These are phyloP conservation scores for Marvania coccoides DNA, from an alignment of 139 green algal species.

Conservation along the genomic window DNA sequence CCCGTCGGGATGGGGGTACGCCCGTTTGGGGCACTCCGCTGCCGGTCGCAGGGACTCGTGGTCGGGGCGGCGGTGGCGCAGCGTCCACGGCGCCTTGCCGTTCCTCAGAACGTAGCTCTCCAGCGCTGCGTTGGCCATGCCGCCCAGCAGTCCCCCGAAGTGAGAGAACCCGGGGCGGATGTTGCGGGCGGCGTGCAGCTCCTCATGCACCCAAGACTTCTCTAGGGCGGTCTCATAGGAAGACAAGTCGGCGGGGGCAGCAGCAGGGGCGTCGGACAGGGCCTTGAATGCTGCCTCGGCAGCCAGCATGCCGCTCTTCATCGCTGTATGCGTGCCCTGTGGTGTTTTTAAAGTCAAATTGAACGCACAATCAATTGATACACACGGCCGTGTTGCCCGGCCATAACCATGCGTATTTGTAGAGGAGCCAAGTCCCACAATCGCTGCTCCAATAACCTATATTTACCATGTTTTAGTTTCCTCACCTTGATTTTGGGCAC, in stretches of 20 bases:
- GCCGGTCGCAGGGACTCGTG: conserved; percentile 53
- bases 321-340: conserved; percentile 84
- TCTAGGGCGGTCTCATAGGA: conserved; percentile 46
- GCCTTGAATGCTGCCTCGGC: conserved; percentile 62
- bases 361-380: not conserved
- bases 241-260: conserved; percentile 37
- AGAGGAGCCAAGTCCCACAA: not conserved
- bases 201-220: conserved; percentile 59
- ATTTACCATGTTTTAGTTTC: not conserved
- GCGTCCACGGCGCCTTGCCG: conserved; percentile 79
- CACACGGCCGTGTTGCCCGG: too few species aligned
- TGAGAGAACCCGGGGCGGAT: conserved; percentile 60
- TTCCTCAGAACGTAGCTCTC: conserved; percentile 62
- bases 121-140: conserved; percentile 66
- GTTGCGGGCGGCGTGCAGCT: conserved; percentile 69
- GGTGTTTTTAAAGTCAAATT: too few species aligned
- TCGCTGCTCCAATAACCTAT: not conserved
- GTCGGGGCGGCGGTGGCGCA: conserved; percentile 48
- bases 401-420: too few species aligned
- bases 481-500: conserved; percentile 85
- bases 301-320: conserved; percentile 85
- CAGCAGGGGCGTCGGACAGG: conserved; percentile 13
- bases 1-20: conserved; percentile 80
- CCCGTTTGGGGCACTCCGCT: conserved; percentile 16
- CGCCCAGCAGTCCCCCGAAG: conserved; percentile 42